Evolutionary conservation across 177 flowering plant species (phyloP).

Genomic region (Vitis hybrid): DNA sequence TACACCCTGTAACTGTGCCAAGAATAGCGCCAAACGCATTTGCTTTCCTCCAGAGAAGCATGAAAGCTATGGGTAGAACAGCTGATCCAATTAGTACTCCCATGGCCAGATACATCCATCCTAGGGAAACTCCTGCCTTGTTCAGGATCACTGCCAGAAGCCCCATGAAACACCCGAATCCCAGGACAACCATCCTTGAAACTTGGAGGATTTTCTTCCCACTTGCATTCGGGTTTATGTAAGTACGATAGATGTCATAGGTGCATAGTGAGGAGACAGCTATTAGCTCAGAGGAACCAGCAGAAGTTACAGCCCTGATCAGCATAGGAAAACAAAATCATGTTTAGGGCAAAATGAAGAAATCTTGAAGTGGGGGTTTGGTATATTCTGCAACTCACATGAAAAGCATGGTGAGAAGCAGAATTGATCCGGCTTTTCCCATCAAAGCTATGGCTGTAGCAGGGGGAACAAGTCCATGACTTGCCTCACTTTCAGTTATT

Average conservation of each 20-base stretch:
- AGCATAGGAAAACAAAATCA: neutral
- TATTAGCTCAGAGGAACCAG: conserved; percentile 92
- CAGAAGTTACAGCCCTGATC: conserved; percentile 95
- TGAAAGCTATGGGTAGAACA: conserved; percentile 84
- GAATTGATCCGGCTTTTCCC: conserved; percentile 92
- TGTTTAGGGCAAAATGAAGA: neutral
- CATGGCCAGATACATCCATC: conserved; percentile 98
- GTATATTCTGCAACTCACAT: conserved; percentile 52
- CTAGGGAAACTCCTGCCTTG: conserved; percentile 88
- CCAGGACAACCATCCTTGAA: conserved; percentile 64
- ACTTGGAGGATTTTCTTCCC: conserved; percentile 85
- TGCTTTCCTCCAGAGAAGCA: conserved; percentile 94
- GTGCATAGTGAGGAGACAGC: conserved; percentile 96
- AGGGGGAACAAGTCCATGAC: conserved; percentile 89
- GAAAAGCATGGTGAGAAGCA: conserved; percentile 92
- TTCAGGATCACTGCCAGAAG: conserved; percentile 79
- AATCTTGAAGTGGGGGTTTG: neutral
- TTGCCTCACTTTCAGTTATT: conserved; percentile 70
- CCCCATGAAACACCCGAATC: conserved; percentile 96
- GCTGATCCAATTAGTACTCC: conserved; percentile 93
- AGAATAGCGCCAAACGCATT: conserved; percentile 79
- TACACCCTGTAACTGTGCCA: conserved; percentile 66
- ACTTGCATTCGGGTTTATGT: conserved; percentile 78
- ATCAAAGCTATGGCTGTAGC: conserved; percentile 94
- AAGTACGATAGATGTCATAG: conserved; percentile 91